Evolutionary conservation across 768 basidiomycete species (phyloP), one percentile per base, ranked within the genome.

Genomic region (Megacollybia marginata): DNA sequence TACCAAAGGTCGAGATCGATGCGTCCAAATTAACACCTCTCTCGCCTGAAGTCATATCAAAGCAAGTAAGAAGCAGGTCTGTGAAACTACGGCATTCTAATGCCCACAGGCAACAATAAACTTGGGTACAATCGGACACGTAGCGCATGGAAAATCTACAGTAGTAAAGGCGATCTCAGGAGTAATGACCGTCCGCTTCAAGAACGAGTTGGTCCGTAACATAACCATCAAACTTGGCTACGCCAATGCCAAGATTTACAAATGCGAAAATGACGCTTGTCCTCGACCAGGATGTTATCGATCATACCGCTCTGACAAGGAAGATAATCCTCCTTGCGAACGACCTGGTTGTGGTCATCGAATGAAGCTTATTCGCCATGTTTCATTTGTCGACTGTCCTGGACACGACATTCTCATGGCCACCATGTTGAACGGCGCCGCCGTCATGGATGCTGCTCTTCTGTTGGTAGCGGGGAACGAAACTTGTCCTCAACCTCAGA

Each of bases 331-430:
- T 7, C 84, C 84, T 15, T 99, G 96, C 67, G 93, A 96, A 68
- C 79, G 92, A 16, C 89, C 91, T 18, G 91, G 92, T 52, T 98
- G 96, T 69, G 85, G 83, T 35, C 82, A 83, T 49, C 79, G 81
- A 15, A 93, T 97, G 92, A 87, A 86, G 59, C 82, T 98, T 56
- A 63, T 97, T 55, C 85, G 94, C 56, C 96, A 99, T 61, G 94
- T 98, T 61, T 98, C 95, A 3, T 99, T 99, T 68, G 96, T 99
- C 63, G 96, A 99, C 68, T 92, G 88, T 59, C 92, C 90, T 1
- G 91, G 94, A 54, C 94, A 95, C 80, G 93, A 97, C 68, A 98
- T 99, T 83, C 84, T 99, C 67, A 99, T 99, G 96, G 96, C 96
- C 46, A 99, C 95, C 55, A 99, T 99, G 96, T 75, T 99, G 58